A percentile compares a stretch with the other conserved stretches of the same genome.
Evolutionary conservation across 2,329 filamentous ascomycete genomes (phyloP).

Genomic region (Chaetomium olivaceum): DNA sequence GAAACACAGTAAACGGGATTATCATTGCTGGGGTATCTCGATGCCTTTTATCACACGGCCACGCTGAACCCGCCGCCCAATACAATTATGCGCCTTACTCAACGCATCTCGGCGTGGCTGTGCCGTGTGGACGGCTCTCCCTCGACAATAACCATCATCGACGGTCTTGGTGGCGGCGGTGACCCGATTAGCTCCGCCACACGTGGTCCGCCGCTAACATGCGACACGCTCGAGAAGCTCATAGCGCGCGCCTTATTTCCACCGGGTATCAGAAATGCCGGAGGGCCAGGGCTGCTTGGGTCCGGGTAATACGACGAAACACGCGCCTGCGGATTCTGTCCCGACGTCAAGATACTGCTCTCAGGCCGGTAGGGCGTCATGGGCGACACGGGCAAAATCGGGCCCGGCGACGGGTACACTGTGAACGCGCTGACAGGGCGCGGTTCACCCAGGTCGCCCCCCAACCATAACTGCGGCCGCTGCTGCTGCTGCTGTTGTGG

Average conservation of each 20-base stretch:
- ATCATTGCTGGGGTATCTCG: slow-evolving; percentile 7
- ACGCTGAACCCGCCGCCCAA: background rate
- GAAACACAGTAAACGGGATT: background rate
- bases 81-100: background rate
- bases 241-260: slow-evolving; percentile 22
- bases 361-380: slow-evolving; percentile 16
- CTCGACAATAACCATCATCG: slow-evolving; percentile 13
- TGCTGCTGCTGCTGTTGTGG: slow-evolving; percentile 9
- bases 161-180: slow-evolving; percentile 9
- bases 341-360: slow-evolving; percentile 1
- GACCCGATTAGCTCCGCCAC: slow-evolving; percentile 14
- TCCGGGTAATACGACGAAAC: slow-evolving; percentile 10
- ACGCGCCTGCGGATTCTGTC: background rate
- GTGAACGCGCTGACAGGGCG: slow-evolving; percentile 21
- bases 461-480: background rate
- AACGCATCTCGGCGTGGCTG: background rate
- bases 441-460: background rate
- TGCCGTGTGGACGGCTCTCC: background rate
- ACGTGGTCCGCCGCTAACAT: slow-evolving; percentile 2
- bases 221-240: slow-evolving; percentile 22
- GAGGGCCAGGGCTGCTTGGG: slow-evolving; percentile 15
- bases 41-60: background rate
- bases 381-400: slow-evolving; percentile 21
- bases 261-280: slow-evolving; percentile 28
- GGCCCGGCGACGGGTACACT: slow-evolving; percentile 11